A percentile compares a stretch with the other conserved stretches of the same genome.
Evolutionary conservation across 2,329 filamentous ascomycete species (phyloP).

Genomic region (Dactylellina leptospora): DNA sequence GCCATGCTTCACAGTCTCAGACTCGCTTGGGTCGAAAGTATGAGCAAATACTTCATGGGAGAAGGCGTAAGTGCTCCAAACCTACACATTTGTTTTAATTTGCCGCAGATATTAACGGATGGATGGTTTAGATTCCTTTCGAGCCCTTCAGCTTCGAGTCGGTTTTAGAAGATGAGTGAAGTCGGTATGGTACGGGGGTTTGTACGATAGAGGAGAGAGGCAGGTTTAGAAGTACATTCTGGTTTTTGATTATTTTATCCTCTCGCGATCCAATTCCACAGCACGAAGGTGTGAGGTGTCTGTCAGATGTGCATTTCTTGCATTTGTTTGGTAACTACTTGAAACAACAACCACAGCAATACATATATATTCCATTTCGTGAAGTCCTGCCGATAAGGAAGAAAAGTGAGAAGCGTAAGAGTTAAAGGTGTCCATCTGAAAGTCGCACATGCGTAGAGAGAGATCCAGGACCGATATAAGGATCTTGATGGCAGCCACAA

Average conservation of each 20-base stretch:
- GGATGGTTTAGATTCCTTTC: constrained; percentile 70
- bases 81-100: not conserved
- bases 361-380: too few species aligned
- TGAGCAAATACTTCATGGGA: constrained; percentile 75
- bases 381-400: too few species aligned
- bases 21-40: constrained; percentile 95
- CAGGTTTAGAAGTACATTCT: not conserved
- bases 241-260: not conserved
- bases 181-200: constrained; percentile 63
- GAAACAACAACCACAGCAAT: too few species aligned
- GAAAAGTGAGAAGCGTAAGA: too few species aligned
- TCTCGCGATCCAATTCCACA: not conserved
- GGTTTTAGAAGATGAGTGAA: constrained; percentile 82
- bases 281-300: not conserved
- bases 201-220: constrained; percentile 46
- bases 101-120: constrained; percentile 11
- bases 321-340: too few species aligned
- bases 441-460: constrained; percentile 40
- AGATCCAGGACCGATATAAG: too few species aligned
- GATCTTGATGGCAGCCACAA: not conserved
- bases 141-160: constrained; percentile 86
- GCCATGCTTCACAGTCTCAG: constrained; percentile 93
- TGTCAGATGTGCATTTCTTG: too few species aligned
- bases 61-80: constrained; percentile 48
- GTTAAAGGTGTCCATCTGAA: constrained; percentile 26